These are phyloP conservation scores for Suhomyces bolitotheri DNA, from an alignment of 1,139 yeast species.

Conservation along the genomic window DNA sequence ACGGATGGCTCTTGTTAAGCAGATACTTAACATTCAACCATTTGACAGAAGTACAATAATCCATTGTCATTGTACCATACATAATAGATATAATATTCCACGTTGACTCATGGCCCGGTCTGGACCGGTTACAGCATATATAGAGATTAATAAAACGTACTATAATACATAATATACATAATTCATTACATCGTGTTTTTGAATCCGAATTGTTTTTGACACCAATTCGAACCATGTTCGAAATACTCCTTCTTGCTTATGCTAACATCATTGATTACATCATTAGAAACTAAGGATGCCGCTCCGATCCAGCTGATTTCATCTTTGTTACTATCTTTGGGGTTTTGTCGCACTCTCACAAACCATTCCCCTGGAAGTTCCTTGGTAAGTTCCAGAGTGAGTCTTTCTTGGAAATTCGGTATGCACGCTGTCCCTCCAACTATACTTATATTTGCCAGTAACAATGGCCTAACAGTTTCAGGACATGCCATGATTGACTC, in stretches of 20 bases:
- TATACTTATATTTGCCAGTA: conserved; percentile 75
- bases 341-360: conserved; percentile 44
- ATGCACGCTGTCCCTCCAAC: conserved; percentile 82
- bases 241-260: conserved; percentile 77
- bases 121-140: conserved; percentile 4
- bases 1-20: conserved; percentile 80
- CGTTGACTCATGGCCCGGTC: conserved; percentile 3
- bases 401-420: conserved; percentile 63
- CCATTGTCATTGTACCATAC: no score
- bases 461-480: conserved; percentile 69
- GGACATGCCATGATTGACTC: conserved; percentile 74
- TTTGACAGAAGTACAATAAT: conserved; percentile 35
- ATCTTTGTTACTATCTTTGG: conserved; percentile 20
- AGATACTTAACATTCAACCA: conserved; percentile 77
- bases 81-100: neutral
- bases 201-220: conserved; percentile 73
- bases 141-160: neutral
- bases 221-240: conserved; percentile 85
- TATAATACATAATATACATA: conserved; percentile 3
- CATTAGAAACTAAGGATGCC: conserved; percentile 50
- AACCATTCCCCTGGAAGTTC: conserved; percentile 71
- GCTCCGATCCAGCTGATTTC: conserved; percentile 47
- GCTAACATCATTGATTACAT: conserved; percentile 54
- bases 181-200: conserved; percentile 29
- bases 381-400: conserved; percentile 58